Evolutionary conservation across 2,329 filamentous ascomycete genomes (phyloP).

Genomic region (Ambrosiella cleistominuta): DNA sequence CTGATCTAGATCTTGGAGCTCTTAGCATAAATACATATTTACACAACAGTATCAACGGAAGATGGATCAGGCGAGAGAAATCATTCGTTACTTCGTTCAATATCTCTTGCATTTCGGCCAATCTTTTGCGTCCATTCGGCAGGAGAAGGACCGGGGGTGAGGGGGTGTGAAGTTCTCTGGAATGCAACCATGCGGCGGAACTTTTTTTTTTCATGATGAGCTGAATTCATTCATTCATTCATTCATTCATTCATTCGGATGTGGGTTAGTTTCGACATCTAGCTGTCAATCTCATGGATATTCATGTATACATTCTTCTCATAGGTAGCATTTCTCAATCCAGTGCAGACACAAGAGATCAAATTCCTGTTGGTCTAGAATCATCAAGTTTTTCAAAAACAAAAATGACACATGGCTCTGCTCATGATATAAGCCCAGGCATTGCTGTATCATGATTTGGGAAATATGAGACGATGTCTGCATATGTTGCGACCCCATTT

Average conservation of each 20-base stretch:
- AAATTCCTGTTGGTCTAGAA: too few species aligned
- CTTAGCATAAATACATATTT: not conserved
- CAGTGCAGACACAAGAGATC: too few species aligned
- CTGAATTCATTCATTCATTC: not conserved
- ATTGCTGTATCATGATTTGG: not conserved
- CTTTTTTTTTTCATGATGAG: not conserved
- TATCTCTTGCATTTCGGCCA: not conserved
- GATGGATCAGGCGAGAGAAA: not conserved
- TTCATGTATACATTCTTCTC: too few species aligned
- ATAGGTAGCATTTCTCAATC: too few species aligned
- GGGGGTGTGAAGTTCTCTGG: not conserved
- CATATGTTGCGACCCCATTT: not conserved
- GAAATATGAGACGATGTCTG: not conserved
- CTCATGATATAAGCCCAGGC: too few species aligned
- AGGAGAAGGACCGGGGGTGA: not conserved
- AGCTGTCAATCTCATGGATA: not conserved
- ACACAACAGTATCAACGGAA: not conserved
- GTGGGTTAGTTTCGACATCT: not conserved
- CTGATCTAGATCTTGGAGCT: too few species aligned
- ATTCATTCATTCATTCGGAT: not conserved
- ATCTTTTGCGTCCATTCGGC: not conserved
- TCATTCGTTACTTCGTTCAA: constrained; percentile 1
- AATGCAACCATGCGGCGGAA: not conserved
- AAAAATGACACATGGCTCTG: too few species aligned
- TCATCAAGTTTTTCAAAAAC: too few species aligned